Percentiles rank a stretch among this genome's conserved stretches.
Evolutionary conservation across 1,284 basidiomycete species (phyloP).

Genomic region (Apiotrichum veenhuisii): DNA sequence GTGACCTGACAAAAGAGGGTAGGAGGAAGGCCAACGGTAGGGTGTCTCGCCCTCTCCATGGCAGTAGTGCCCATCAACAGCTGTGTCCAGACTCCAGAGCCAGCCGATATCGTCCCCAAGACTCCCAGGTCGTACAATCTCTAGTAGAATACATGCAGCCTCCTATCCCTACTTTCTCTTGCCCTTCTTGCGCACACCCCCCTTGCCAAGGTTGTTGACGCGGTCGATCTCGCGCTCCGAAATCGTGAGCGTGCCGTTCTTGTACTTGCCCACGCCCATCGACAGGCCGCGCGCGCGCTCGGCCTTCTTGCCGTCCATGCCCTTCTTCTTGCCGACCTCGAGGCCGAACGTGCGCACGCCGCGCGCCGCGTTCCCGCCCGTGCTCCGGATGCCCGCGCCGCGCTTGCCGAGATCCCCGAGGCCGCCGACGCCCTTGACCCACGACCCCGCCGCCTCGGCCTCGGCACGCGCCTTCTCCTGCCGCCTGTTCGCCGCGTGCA

Average conservation of each 20-base stretch:
- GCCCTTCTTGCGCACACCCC: constrained; percentile 6
- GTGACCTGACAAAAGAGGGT: too few species aligned
- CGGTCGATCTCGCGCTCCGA: constrained; percentile 41
- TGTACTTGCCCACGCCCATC: constrained; percentile 48
- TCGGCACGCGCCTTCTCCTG: constrained; percentile 30
- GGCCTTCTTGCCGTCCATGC: constrained; percentile 37
- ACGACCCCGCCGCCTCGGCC: constrained; percentile 37
- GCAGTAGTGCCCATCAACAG: too few species aligned
- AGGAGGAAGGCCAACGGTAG: too few species aligned
- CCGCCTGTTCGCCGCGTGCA: constrained; percentile 35
- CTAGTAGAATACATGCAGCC: not conserved
- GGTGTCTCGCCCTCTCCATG: too few species aligned
- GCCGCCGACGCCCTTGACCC: constrained; percentile 41
- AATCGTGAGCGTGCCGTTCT: constrained; percentile 43
- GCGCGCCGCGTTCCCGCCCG: constrained; percentile 13
- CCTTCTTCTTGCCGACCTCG: constrained; percentile 42
- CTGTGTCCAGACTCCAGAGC: too few species aligned
- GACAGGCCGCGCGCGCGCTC: constrained; percentile 42
- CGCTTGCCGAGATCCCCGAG: constrained; percentile 35
- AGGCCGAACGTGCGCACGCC: constrained; percentile 25
- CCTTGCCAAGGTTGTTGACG: constrained; percentile 19
- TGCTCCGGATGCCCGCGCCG: constrained; percentile 10
- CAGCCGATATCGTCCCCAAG: too few species aligned
- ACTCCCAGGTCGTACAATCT: not conserved
- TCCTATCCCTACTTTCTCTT: constrained; percentile 13